These are phyloP conservation scores for Pyrenochaeta sp. DNA, from an alignment of 2,329 filamentous ascomycete genomes.

Conservation along the genomic window DNA sequence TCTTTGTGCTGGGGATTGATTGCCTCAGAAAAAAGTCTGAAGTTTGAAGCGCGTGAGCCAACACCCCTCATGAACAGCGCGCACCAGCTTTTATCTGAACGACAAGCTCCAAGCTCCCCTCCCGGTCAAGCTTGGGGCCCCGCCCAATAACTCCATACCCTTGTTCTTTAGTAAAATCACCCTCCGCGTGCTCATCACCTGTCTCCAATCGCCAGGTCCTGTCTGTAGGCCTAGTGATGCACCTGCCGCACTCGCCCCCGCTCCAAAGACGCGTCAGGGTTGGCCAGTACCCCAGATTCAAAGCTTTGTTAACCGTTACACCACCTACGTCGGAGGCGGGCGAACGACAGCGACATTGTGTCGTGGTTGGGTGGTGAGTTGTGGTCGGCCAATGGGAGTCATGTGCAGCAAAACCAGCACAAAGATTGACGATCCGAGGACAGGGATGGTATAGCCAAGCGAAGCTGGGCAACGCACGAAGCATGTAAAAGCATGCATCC, in stretches of 20 bases:
- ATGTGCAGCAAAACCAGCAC: neutral
- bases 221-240: neutral
- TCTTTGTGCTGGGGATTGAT: neutral
- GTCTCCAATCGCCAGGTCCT: neutral
- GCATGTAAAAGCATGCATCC: slow-evolving; percentile 12
- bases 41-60: neutral
- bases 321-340: slow-evolving; percentile 35
- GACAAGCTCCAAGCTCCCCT: neutral
- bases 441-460: slow-evolving; percentile 16
- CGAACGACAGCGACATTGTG: slow-evolving; percentile 6
- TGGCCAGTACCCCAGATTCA: slow-evolving; percentile 27
- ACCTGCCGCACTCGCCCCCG: slow-evolving; percentile 5
- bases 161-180: slow-evolving; percentile 1
- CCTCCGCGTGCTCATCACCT: neutral
- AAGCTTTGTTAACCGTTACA: slow-evolving; percentile 8
- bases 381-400: neutral
- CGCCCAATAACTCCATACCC: slow-evolving; percentile 2
- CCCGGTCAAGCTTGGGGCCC: slow-evolving; percentile 5
- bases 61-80: slow-evolving; percentile 1
- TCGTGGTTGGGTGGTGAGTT: neutral
- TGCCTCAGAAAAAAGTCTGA: neutral
- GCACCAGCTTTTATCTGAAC: slow-evolving; percentile 3
- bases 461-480: slow-evolving; percentile 6
- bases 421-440: neutral
- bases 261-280: slow-evolving; percentile 1